Conservation (phyloP, 1,284 basidiomycete species). For the Rhodotorula sp. region DNA sequence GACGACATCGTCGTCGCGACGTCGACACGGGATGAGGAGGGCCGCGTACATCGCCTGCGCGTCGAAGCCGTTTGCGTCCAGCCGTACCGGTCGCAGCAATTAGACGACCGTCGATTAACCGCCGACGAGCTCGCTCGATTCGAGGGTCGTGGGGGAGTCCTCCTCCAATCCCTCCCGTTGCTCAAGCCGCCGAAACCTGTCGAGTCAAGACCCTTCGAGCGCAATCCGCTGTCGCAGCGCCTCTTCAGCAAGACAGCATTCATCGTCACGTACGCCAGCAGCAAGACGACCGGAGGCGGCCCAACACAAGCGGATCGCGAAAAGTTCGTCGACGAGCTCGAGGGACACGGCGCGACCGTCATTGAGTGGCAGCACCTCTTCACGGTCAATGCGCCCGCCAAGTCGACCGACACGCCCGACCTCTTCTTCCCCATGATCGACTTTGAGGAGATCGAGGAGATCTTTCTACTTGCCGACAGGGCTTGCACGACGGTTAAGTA, state of each 20-base stretch:
- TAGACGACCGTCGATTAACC: conserved; percentile 44
- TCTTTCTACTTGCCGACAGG: conserved; percentile 68
- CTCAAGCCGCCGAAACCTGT: conserved; percentile 12
- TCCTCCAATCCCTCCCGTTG: conserved; percentile 53
- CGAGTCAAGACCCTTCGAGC: not conserved
- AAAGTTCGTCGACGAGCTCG: conserved; percentile 54
- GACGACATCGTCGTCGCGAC: conserved; percentile 49
- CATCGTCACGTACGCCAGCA: conserved; percentile 53
- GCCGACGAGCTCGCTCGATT: conserved; percentile 45
- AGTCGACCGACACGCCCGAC: conserved; percentile 41
- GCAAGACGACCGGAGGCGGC: conserved; percentile 34
- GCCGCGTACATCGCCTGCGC: conserved; percentile 1
- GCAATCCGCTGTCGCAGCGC: not conserved
- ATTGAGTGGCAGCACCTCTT: conserved; percentile 66
- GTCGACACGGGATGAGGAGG: not conserved
- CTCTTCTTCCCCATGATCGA: conserved; percentile 13
- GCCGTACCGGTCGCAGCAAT: conserved; percentile 2
- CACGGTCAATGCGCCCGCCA: conserved; percentile 31
- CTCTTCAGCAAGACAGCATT: conserved; percentile 58
- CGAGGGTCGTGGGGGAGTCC: conserved; percentile 54
- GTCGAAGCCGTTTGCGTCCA: conserved; percentile 17
- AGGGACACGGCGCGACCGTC: conserved; percentile 59
- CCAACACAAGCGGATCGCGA: conserved; percentile 23
- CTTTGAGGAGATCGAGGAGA: conserved; percentile 51
- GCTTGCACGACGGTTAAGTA: conserved; percentile 70